Base-by-base conservation (phyloP, 768 basidiomycete species). In the Pleurotus tuoliensis region DNA sequence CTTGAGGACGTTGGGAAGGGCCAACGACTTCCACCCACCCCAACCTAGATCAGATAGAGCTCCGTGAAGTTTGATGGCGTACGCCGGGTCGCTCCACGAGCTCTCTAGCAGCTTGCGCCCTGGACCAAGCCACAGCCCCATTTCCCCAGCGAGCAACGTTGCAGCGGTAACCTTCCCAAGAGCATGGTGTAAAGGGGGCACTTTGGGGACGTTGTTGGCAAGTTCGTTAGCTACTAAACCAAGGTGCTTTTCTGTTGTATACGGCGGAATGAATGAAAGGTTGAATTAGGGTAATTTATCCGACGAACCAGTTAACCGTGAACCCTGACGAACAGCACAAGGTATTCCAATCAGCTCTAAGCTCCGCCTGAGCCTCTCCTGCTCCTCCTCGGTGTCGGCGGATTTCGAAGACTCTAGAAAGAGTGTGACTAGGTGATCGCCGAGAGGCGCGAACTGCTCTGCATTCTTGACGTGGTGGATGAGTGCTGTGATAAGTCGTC, bases 391-490 rank as follows among this genome's bases (percentile, higher is more conserved):
- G 2, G 63, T 60, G 1, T 46, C 61, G 4, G 62, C 56, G 2
- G 56, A 50, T 47, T 69, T 68, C 34, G 68, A 56, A 13, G 59
- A 39, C 1, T 62, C 43, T 12, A 65, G 59, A 56, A 83, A 73
- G 41, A 71, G 69, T 25, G 73, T 66, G 0, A 83, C 65, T 3
- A 92, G 61, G 8, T 81, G 61, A 15, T 89, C 83, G 2, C 79
- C 78, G 2, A 91, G 61, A 0, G 77, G 63, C 4, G 77, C 65
- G 65, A 89, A 92, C 48, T 86, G 80, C 20, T 88, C 84, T 0
- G 87, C 70, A 20, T 76, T 77, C 61, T 87, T 87, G 67, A 87
- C 86, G 63, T 96, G 92, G 64, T 96, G 94, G 16, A 89, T 83
- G 9, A 93, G 71, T 0, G 92, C 86, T 0, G 92, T 95, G 2